phyloP scores from a whole-genome alignment of 2,329 filamentous ascomycete species.

The Penicillium sp. region DNA sequence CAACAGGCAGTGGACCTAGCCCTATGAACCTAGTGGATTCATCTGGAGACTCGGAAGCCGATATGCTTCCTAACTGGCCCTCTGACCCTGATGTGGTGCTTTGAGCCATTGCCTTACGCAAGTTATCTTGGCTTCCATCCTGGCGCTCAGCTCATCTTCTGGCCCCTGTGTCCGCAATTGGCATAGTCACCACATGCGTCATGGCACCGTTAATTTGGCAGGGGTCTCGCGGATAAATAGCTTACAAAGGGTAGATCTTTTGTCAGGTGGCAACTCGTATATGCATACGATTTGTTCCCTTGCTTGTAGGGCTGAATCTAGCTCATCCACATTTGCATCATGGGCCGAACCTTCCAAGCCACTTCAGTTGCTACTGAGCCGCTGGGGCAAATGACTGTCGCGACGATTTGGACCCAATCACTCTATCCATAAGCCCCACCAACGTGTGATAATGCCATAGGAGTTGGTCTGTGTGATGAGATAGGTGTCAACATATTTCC shows the following conservation, averaged over 20 bases:
- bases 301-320: slow-evolving; percentile 22
- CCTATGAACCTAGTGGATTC: neutral
- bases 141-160: neutral
- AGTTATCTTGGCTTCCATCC: neutral
- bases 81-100: neutral
- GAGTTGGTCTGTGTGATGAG: neutral
- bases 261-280: neutral
- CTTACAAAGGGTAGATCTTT: neutral
- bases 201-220: neutral
- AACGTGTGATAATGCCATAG: neutral
- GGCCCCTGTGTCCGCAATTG: neutral
- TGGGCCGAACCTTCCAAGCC: neutral
- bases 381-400: neutral
- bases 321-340: slow-evolving; percentile 10
- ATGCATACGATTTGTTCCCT: slow-evolving; percentile 13
- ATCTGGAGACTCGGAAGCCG: neutral
- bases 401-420: neutral
- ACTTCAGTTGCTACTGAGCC: neutral
- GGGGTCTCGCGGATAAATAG: neutral
- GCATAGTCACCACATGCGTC: neutral
- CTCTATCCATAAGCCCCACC: neutral
- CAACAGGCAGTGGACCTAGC: slow-evolving; percentile 1
- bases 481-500: neutral
- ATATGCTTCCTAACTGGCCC: neutral
- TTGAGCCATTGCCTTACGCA: neutral